Evolutionary conservation across 352 stramenopile species (phyloP).

Genomic region (Phytophthora pini): DNA sequence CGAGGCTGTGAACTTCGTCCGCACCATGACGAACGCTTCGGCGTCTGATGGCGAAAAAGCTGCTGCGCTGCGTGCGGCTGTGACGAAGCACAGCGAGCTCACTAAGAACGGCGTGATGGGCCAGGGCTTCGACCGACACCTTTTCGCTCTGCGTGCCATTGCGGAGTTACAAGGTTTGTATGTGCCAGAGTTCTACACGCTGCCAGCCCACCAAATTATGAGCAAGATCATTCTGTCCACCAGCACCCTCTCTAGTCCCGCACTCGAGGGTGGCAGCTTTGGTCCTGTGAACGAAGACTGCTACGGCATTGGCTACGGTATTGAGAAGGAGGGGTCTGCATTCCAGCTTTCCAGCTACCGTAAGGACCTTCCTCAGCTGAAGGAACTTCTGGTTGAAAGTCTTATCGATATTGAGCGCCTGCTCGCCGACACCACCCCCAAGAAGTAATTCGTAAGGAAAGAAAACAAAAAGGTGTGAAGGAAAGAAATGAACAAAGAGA

Average conservation of each 20-base stretch:
- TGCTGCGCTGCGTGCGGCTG: slow-evolving; percentile 63
- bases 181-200: slow-evolving; percentile 79
- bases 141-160: slow-evolving; percentile 84
- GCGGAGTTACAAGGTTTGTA: slow-evolving; percentile 62
- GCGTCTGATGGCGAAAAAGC: slow-evolving; percentile 68
- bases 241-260: slow-evolving; percentile 86
- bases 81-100: slow-evolving; percentile 90
- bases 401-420: slow-evolving; percentile 75
- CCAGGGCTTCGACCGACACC: slow-evolving; percentile 89
- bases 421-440: slow-evolving; percentile 50
- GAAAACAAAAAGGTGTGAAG: neutral
- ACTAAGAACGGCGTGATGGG: slow-evolving; percentile 93
- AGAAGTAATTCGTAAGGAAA: slow-evolving; percentile 24
- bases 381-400: slow-evolving; percentile 77
- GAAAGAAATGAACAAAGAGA: slow-evolving; percentile 3
- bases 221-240: slow-evolving; percentile 92
- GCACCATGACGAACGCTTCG: slow-evolving; percentile 65
- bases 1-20: slow-evolving; percentile 81
- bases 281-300: slow-evolving; percentile 90
- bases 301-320: slow-evolving; percentile 92
- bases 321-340: slow-evolving; percentile 81
- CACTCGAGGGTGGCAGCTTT: slow-evolving; percentile 90
- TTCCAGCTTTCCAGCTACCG: slow-evolving; percentile 90
- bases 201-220: slow-evolving; percentile 82
- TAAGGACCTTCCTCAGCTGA: slow-evolving; percentile 74